Evolutionary conservation across 2,329 filamentous ascomycete species (phyloP), one percentile per base, ranked within the genome.

Genomic region (Botrytis hyacinthi): DNA sequence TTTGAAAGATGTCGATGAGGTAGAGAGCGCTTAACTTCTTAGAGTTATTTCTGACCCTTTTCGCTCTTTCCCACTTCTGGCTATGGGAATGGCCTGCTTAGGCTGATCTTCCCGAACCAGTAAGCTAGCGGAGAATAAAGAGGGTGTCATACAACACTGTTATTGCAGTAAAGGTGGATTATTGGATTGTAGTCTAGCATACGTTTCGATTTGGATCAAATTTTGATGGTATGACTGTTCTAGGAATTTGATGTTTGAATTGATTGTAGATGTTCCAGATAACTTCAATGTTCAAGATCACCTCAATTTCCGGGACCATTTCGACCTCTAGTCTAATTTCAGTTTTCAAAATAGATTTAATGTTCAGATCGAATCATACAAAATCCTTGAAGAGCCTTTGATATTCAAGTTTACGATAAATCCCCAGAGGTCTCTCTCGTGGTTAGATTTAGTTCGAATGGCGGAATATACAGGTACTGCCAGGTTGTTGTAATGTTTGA

Each of bases 291-390:
- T 10, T 12, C 9, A 48, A 12, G 22, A 48, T 51, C 10, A n/a
- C 10, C 26, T 1, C 4, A 4, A 51, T 3, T 1, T 54, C 12
- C 2, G n/a, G 48, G 26, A 16, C 6, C 12, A n/a, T 7, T 7
- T n/a, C 3, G 1, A 16, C 1, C 0, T n/a, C 12, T 54, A 54
- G 4, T n/a, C 4, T n/a, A n/a, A n/a, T 1, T 54, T 54, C 12
- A 16, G 4, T 6, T 6, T 16, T 26, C 26, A 54, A n/a, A 26
- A 54, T 26, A n/a, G 10, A 6, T 51, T n/a, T n/a, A 3, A 26
- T 14, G 48, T n/a, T 46, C 18, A 51, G 26, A 51, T 26, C 5
- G 26, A 51, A 51, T 26, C 10, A 4, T 12, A 0, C 20, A 26
- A 14, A 26, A 26, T 51, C 4, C 4, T 51, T 26, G 22, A 51